Percentiles rank a stretch among this genome's conserved stretches.
These are phyloP conservation scores for Populus hybrid DNA, from an alignment of 441 rosid genomes.

Conservation along the genomic window DNA sequence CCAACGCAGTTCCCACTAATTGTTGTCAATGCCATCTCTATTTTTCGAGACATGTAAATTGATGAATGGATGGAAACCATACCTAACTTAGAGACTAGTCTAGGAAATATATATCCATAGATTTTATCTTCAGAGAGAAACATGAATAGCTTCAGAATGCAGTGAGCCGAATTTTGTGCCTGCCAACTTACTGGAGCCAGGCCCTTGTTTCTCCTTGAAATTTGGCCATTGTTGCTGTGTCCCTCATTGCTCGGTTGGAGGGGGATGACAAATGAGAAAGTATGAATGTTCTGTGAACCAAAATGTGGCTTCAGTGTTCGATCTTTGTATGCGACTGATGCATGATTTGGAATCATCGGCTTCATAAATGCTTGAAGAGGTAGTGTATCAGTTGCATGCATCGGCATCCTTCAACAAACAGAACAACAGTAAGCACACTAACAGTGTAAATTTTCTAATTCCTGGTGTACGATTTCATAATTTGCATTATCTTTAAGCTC, in stretches of 20 bases:
- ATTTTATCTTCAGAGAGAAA: not conserved
- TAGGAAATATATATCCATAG: not conserved
- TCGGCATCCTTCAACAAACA: not conserved
- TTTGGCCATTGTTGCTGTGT: not conserved
- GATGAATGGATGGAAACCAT: not conserved
- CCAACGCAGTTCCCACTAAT: too few relatives aligned
- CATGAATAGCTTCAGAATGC: not conserved
- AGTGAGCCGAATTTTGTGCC: not conserved
- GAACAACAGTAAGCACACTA: not conserved
- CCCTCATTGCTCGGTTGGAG: not conserved
- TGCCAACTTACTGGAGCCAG: not conserved
- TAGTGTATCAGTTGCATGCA: not conserved
- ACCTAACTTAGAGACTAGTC: not conserved
- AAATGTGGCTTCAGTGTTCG: not conserved
- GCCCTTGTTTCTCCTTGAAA: not conserved
- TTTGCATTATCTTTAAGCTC: not conserved
- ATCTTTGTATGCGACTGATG: not conserved
- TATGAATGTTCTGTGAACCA: not conserved
- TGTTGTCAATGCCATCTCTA: too few relatives aligned
- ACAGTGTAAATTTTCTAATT: not conserved
- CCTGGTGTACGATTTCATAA: not conserved
- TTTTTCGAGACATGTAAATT: too few relatives aligned
- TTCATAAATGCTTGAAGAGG: not conserved
- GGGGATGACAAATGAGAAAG: not conserved
- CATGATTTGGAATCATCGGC: not conserved